phyloP scores from a whole-genome alignment of 257 asterid species.

The Datura wrightii region DNA sequence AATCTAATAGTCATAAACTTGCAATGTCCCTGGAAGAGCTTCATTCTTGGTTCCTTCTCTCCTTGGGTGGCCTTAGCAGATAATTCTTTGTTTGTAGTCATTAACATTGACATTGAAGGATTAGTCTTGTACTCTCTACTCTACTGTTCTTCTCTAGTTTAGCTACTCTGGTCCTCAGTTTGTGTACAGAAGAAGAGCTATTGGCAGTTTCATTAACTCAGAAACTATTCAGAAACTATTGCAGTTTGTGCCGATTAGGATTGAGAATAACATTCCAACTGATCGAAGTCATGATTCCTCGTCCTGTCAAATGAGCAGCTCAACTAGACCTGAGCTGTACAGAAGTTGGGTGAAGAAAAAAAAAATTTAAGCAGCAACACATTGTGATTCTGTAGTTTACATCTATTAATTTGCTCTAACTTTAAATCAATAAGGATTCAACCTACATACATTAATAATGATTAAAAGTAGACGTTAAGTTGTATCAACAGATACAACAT shows the following conservation, averaged over 20 bases:
- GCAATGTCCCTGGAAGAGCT: background rate
- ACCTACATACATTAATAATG: background rate
- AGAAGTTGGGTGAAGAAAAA: background rate
- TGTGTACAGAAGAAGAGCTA: constrained; percentile 29
- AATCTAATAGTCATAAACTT: background rate
- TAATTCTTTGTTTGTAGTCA: background rate
- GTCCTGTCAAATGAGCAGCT: background rate
- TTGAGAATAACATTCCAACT: background rate
- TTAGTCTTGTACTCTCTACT: background rate
- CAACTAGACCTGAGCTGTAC: background rate
- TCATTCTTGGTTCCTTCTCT: background rate
- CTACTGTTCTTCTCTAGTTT: background rate
- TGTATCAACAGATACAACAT: background rate
- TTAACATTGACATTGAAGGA: constrained; percentile 21
- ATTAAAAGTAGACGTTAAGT: background rate
- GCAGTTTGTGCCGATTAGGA: background rate
- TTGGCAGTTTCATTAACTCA: constrained; percentile 29
- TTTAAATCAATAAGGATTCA: background rate
- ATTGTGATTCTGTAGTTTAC: background rate
- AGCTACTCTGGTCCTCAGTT: constrained; percentile 10
- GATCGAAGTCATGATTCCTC: background rate
- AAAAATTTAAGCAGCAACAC: background rate
- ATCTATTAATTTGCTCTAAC: background rate
- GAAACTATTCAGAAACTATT: constrained; percentile 7
- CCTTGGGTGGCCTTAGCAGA: background rate